These are phyloP conservation scores for Colletotrichum sp. DNA, from an alignment of 2,329 filamentous ascomycete species.

Conservation along the genomic window DNA sequence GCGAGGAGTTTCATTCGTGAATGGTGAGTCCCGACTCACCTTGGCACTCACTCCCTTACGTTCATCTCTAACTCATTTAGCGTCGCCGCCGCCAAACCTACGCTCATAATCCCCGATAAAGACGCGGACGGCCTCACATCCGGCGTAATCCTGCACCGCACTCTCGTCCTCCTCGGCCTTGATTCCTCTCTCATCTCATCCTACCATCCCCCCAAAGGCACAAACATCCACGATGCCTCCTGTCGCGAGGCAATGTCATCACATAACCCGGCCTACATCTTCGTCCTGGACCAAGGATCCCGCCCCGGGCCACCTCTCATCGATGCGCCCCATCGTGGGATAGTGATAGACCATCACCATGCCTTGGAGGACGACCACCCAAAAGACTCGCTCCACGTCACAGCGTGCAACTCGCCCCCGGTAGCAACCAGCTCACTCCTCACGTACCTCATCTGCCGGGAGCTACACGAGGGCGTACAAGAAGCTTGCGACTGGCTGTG, in stretches of 20 bases:
- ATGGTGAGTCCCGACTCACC: slow-evolving; percentile 47
- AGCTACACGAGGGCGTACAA: slow-evolving; percentile 56
- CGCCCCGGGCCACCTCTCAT: slow-evolving; percentile 53
- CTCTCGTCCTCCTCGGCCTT: slow-evolving; percentile 63
- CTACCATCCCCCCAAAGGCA: slow-evolving; percentile 65
- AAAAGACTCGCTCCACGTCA: slow-evolving; percentile 56
- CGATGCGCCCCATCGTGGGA: slow-evolving; percentile 49
- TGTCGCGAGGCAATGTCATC: slow-evolving; percentile 60
- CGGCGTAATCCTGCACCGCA: slow-evolving; percentile 66
- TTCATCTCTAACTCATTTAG: slow-evolving; percentile 36
- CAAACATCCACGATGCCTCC: slow-evolving; percentile 58
- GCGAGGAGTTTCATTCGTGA: slow-evolving; percentile 62
- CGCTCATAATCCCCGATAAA: slow-evolving; percentile 71
- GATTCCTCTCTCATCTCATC: slow-evolving; percentile 55
- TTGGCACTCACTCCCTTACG: background rate
- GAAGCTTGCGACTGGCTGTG: slow-evolving; percentile 64
- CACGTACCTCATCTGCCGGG: slow-evolving; percentile 66
- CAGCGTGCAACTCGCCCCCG: slow-evolving; percentile 67
- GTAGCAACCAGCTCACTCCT: slow-evolving; percentile 69
- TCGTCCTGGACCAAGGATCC: slow-evolving; percentile 43
- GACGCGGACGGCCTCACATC: slow-evolving; percentile 71
- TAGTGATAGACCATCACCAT: slow-evolving; percentile 72
- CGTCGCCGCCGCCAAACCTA: slow-evolving; percentile 52
- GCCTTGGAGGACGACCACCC: slow-evolving; percentile 62
- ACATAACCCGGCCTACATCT: slow-evolving; percentile 39